Conservation (phyloP, 1,139 yeast genomes). For the Blastobotrys arbuscula region DNA sequence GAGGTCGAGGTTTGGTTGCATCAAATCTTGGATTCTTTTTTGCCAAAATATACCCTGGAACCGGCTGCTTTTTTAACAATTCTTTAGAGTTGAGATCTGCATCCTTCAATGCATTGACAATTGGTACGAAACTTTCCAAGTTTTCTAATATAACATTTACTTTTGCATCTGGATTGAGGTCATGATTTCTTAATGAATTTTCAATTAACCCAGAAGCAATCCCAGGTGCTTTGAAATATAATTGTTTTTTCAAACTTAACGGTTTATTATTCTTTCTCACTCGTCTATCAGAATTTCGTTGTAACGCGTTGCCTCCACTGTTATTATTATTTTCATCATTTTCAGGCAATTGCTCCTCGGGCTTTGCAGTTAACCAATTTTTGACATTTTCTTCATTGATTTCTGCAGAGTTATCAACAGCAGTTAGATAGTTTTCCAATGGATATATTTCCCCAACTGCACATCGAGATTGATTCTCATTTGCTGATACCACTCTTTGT, state of each 20-base stretch:
- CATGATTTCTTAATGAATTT: slow-evolving; percentile 44
- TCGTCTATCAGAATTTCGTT: slow-evolving; percentile 13
- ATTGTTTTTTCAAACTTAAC: slow-evolving; percentile 51
- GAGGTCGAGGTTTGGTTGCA: slow-evolving; percentile 32
- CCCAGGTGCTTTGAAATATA: slow-evolving; percentile 65
- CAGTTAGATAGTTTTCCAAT: slow-evolving; percentile 32
- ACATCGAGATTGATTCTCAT: slow-evolving; percentile 25
- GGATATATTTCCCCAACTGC: slow-evolving; percentile 70
- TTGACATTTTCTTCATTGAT: slow-evolving; percentile 13
- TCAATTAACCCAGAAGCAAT: slow-evolving; percentile 75
- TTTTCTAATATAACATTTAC: slow-evolving; percentile 24
- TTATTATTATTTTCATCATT: slow-evolving; percentile 44
- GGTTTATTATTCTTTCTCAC: slow-evolving; percentile 31
- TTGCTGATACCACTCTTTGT: slow-evolving; percentile 70
- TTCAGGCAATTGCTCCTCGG: slow-evolving; percentile 10
- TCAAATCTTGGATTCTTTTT: slow-evolving; percentile 52
- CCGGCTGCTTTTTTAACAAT: slow-evolving; percentile 30
- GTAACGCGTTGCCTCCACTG: slow-evolving; percentile 22
- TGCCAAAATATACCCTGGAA: slow-evolving; percentile 61
- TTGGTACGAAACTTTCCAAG: slow-evolving; percentile 18
- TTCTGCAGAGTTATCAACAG: slow-evolving; percentile 11
- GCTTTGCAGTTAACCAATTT: slow-evolving; percentile 18
- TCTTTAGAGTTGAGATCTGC: slow-evolving; percentile 41
- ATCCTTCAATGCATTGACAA: slow-evolving; percentile 44
- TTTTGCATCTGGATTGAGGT: slow-evolving; percentile 41